Base-by-base conservation (phyloP, 192 early-diverging fungal species). In the Rhizoclosmatium globosum region DNA sequence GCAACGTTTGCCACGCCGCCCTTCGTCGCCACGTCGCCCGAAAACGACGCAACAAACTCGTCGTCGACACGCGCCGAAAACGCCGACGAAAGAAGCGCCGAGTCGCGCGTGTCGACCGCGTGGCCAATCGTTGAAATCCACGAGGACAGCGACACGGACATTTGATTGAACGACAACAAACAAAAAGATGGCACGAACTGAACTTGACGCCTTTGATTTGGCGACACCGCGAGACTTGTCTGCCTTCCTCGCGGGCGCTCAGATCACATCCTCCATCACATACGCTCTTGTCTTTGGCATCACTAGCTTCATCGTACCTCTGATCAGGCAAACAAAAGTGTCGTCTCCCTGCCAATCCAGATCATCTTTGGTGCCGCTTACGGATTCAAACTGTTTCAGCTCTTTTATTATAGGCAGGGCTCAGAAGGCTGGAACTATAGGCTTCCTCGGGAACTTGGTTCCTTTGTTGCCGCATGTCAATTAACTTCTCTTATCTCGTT, bases 261-360 rank as follows among this genome's bases (percentile, higher is more conserved):
- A 62, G 21, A 21, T 62, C 15, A 31, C 21, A 19, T 62, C 60
- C 15, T 62, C 21, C 60, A 4, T 62, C 60, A 7, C 60, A 9
- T 62, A 62, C 23, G 60, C 60, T 21, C 60, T 62, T 7, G 19
- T 62, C 9, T 62, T 62, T 62, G 60, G 60, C 7, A 7, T 62
- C 60, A 62, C 60, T 19, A 62, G 23, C 15, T 62, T 62, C 60
- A 62, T 62, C 23, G 19, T 62, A 7, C 23, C 60, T 0, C 4
- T 62, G 60, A 62, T 6, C 60, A 7, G 11, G 38, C 23, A 7
- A 4, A 62, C 60, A 62, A 62, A 21, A 7, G 7, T 7, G 38
- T 23, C 60, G 60, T 62, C 11, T 19, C 60, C 4, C 38, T 62
- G 23, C 15, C 60, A 7, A 21, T 62, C 15, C 60, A 62, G 60